Percentiles rank a stretch among this genome's conserved stretches.
These are phyloP conservation scores for Carpinus viminea DNA, from an alignment of 306 rosid species.

Conservation along the genomic window DNA sequence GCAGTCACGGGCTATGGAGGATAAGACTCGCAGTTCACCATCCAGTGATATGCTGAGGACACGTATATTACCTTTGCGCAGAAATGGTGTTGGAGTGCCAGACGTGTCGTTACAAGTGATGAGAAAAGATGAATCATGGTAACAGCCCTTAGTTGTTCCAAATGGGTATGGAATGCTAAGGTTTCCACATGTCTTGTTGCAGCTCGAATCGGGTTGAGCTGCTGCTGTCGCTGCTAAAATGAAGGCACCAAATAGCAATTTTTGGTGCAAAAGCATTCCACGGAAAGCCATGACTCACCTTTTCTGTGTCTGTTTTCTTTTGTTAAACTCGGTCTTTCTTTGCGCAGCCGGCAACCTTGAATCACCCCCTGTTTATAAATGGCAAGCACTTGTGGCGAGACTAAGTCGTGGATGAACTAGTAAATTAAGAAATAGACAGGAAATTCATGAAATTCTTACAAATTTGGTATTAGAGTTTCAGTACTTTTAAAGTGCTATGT, in stretches of 20 bases:
- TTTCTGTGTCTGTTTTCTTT: not conserved
- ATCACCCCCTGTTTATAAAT: too few relatives aligned
- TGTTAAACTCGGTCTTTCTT: not conserved
- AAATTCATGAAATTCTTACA: too few relatives aligned
- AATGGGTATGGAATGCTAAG: conserved; percentile 29
- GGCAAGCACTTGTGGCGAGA: too few relatives aligned
- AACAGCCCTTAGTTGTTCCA: conserved; percentile 20
- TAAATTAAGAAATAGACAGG: too few relatives aligned
- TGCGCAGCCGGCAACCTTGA: too few relatives aligned
- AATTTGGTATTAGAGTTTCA: too few relatives aligned
- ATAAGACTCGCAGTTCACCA: conserved; percentile 20
- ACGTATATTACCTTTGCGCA: not conserved
- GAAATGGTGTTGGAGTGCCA: not conserved
- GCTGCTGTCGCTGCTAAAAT: not conserved
- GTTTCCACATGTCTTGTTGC: conserved; percentile 25
- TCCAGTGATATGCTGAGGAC: conserved; percentile 19
- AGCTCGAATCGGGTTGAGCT: not conserved
- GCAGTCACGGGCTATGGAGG: not conserved
- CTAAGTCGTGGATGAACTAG: too few relatives aligned
- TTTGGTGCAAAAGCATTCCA: not conserved
- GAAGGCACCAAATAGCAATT: not conserved
- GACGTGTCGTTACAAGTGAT: conserved; percentile 1
- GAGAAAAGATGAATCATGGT: not conserved
- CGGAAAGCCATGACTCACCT: not conserved
- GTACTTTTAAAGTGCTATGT: too few relatives aligned